These are phyloP conservation scores for Kondoa malvinella DNA, from an alignment of 768 basidiomycete species.

Conservation along the genomic window DNA sequence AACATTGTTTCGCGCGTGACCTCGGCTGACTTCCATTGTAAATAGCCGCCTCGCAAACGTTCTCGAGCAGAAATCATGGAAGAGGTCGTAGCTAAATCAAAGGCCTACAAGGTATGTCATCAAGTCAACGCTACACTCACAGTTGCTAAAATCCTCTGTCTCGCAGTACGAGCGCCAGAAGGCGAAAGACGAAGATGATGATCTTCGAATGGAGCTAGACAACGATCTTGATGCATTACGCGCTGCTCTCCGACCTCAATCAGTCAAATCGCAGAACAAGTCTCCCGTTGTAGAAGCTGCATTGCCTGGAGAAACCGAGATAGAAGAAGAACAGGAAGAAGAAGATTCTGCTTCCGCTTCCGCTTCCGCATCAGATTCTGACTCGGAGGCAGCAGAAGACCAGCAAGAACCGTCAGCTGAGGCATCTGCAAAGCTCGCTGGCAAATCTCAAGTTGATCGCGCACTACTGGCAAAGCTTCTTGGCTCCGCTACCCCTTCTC, in stretches of 20 bases:
- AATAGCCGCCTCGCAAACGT: conserved; percentile 49
- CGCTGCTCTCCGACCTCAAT: conserved; percentile 34
- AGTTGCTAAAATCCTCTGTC: background rate
- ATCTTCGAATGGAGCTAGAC: conserved; percentile 72
- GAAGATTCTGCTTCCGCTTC: no score
- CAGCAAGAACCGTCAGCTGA: background rate
- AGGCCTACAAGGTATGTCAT: conserved; percentile 64
- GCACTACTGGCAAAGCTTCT: conserved; percentile 28
- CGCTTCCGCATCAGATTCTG: background rate
- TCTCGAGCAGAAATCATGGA: conserved; percentile 93
- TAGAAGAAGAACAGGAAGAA: conserved; percentile 11
- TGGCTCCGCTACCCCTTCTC: conserved; percentile 15
- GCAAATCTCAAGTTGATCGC: conserved; percentile 26
- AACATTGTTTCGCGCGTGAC: no score
- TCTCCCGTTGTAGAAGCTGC: conserved; percentile 33
- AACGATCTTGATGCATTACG: conserved; percentile 67
- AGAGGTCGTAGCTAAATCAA: conserved; percentile 93
- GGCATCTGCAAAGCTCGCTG: conserved; percentile 16
- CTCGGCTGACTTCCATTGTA: background rate
- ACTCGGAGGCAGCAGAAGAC: background rate
- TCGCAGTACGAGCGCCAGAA: conserved; percentile 66
- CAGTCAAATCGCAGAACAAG: background rate
- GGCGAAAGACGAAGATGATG: conserved; percentile 68
- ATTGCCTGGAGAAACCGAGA: conserved; percentile 24
- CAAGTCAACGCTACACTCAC: no score